phyloP scores from a whole-genome alignment of 495 filamentous ascomycete species.

The Penicillium salamii region DNA sequence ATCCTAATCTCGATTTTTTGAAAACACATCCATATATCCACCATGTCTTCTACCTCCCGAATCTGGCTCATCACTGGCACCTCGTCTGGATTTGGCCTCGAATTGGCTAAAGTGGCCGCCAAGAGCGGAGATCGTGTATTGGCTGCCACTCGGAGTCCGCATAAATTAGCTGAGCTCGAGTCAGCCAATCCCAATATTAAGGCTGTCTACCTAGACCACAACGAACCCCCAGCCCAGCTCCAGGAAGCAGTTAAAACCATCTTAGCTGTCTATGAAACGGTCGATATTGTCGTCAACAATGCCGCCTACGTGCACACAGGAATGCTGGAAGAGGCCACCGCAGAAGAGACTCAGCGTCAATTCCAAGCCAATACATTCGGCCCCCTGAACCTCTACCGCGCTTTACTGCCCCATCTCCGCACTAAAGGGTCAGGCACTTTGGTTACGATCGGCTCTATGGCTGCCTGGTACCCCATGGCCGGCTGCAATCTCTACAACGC shows the following conservation, averaged over 20 bases:
- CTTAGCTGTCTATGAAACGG: conserved; percentile 24
- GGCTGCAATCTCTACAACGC: conserved; percentile 65
- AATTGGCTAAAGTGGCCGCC: conserved; percentile 31
- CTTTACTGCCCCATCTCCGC: conserved; percentile 43
- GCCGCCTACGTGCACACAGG: conserved; percentile 41
- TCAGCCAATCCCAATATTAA: conserved; percentile 13
- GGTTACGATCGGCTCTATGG: conserved; percentile 31
- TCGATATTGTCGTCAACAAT: conserved; percentile 55
- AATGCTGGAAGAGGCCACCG: conserved; percentile 18
- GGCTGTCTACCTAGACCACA: conserved; percentile 10
- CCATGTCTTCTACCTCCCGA: conserved; percentile 30
- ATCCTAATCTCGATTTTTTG: background rate
- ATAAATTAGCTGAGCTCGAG: conserved; percentile 4
- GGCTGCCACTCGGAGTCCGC: conserved; percentile 14
- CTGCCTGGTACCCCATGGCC: conserved; percentile 12
- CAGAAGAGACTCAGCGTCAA: conserved; percentile 6
- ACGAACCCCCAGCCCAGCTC: background rate
- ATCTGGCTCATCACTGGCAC: conserved; percentile 55
- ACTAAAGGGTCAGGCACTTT: conserved; percentile 37
- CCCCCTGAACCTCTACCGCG: conserved; percentile 37
- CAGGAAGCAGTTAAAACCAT: conserved; percentile 30
- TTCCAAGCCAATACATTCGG: conserved; percentile 42
- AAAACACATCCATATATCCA: background rate
- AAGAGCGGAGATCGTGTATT: background rate
- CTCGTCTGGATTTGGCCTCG: conserved; percentile 51